Evolutionary conservation across 2,329 filamentous ascomycete genomes (phyloP).

Genomic region (Kalmusia sp.): DNA sequence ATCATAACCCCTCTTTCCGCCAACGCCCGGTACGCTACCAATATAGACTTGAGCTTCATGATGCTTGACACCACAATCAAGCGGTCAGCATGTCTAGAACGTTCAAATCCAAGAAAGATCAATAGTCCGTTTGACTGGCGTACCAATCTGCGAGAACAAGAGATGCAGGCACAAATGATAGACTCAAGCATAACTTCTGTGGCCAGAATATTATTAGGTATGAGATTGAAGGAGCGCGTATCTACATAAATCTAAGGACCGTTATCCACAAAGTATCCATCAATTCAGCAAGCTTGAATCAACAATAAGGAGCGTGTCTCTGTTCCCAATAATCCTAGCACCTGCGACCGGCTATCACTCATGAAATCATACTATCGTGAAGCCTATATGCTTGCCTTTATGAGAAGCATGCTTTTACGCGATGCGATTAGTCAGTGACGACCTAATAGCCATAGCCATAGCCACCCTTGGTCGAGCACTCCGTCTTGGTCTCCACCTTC

Average conservation of each 20-base stretch:
- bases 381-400: neutral
- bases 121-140: neutral
- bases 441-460: neutral
- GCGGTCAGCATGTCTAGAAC: neutral
- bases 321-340: neutral
- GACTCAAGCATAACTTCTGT: neutral
- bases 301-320: slow-evolving; percentile 2
- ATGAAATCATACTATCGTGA: neutral
- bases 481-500: slow-evolving; percentile 4
- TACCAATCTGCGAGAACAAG: neutral
- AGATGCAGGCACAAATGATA: neutral
- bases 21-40: neutral
- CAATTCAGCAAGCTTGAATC: neutral
- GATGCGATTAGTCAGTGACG: neutral
- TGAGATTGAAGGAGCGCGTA: neutral
- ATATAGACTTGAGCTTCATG: neutral
- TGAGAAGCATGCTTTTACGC: neutral
- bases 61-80: neutral
- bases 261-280: neutral
- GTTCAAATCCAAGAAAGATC: neutral
- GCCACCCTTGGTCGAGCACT: slow-evolving; percentile 9
- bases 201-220: neutral
- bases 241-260: slow-evolving; percentile 1
- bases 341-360: too few species aligned
- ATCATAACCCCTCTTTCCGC: neutral